Base-by-base conservation (phyloP, 2,329 filamentous ascomycete species). In the Ascocoryne sarcoides region DNA sequence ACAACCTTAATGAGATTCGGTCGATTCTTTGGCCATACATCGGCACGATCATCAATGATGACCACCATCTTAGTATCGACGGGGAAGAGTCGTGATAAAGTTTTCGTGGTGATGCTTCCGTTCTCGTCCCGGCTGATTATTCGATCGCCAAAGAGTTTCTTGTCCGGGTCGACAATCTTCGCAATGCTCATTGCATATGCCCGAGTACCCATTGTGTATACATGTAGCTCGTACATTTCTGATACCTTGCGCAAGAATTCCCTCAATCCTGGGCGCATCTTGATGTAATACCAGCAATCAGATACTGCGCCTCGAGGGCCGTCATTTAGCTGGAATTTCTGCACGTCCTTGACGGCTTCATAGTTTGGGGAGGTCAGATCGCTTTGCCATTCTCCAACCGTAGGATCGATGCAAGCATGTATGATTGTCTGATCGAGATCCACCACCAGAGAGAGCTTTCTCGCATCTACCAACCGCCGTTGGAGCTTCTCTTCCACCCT, bases 31-130 rank as follows among this genome's bases (percentile, higher is more conserved):
- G 78, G 78, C 92, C 92, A 98, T 5, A 98, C 90, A 60, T 98
- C 92, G 39, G 87, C 87, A 51, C 92, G 78, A 62, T 98, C 92
- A 59, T 98, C 92, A 50, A 98, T 98, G 54, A 98, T 95, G 43
- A 95, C 89, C 1, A 95, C 93, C 92, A 98, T 98, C 63, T 94
- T 90, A 4, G 90, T 96, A 63, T 93, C 93, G 44, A 95, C 86
- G 4, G 93, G 92, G 61, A 98, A 98, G 10, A 98, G 65, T 5
- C 92, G 78, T 58, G 92, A 84, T 20, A 98, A 68, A 51, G 81
- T 92, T 70, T 98, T 98, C 44, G 84, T 80, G 2, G 82, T 85
- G 61, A 96, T 80, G 60, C 84, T 95, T 40, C 90, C 90, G 59
- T 93, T 98, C 65, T 98, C 92, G 60, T 96, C 90, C 55, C 92